Base-by-base conservation (phyloP, 768 basidiomycete species). In the Hericium coralloides region DNA sequence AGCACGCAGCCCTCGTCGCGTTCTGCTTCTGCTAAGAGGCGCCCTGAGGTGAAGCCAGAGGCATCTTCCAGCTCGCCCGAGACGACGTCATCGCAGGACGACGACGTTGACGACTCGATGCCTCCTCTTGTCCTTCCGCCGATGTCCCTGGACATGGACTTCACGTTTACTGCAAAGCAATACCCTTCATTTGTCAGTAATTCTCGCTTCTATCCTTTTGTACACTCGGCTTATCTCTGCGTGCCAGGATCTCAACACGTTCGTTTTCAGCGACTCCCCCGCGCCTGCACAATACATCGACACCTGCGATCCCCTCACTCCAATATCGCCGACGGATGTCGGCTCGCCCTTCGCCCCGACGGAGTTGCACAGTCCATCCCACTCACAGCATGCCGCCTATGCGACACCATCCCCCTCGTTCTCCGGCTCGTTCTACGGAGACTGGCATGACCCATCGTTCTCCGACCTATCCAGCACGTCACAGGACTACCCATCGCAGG, bases 141-240 rank as follows among this genome's bases (percentile, higher is more conserved):
- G 26, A 12, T 39, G 12, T 15, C 38, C n/a, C 2, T 48, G 25
- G 57, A 56, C 37, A 20, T 37, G 25, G 57, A 56, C 37, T 31
- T 37, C 47, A 38, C 56, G 12, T 49, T 60, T 54, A 37, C 53
- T 52, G 36, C 47, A 5, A 52, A 56, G 56, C 45, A 57, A 38
- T 39, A 20, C 52, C 60, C 59, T 48, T 58, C 62, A 50, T 60
- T 63, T 61, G 62, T 63, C n/a, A 53, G 62, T 61, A 22, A 38
- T 8, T 20, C 10, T 14, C 14, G 41, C 49, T 22, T 6, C 15
- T 10, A 31, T 38, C 12, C 17, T 14, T 48, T 12, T 31, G n/a
- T 50, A 6, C 15, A 17, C 23, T 3, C 39, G 43, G 39, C 53
- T 1, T 22, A 54, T 23, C 10, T n/a, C 20, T 26, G 12, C 50